These are phyloP conservation scores for Polysphondylium violaceum DNA, from an alignment of 78 protist genomes.

Conservation along the genomic window DNA sequence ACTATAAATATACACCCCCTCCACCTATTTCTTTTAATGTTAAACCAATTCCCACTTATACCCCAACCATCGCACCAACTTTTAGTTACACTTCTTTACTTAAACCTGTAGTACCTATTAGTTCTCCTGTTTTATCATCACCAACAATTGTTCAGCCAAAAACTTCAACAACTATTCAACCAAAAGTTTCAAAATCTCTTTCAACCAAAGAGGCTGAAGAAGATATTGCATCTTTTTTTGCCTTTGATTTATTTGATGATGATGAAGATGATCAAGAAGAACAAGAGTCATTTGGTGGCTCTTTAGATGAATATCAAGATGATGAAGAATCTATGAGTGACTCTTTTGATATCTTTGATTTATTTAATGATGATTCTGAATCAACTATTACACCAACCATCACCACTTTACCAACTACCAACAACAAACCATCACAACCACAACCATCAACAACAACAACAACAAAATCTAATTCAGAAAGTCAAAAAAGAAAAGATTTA, in stretches of 20 bases:
- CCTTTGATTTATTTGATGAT: too few relatives aligned
- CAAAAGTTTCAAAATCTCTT: too few relatives aligned
- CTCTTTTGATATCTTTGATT: neutral
- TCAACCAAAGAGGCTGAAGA: too few relatives aligned
- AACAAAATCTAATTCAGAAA: too few relatives aligned
- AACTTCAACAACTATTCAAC: neutral
- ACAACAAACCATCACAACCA: neutral
- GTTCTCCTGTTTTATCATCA: too few relatives aligned
- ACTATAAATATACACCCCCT: too few relatives aligned
- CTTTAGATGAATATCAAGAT: too few relatives aligned
- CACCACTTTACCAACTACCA: neutral
- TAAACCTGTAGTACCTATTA: too few relatives aligned
- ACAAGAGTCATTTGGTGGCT: too few relatives aligned
- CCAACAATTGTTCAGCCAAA: neutral
- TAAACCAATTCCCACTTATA: neutral
- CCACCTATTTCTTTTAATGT: too few relatives aligned
- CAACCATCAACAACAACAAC: neutral
- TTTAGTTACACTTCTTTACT: neutral
- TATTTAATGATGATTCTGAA: neutral
- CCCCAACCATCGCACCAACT: neutral
- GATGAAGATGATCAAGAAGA: neutral
- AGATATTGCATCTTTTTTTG: too few relatives aligned
- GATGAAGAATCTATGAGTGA: neutral
- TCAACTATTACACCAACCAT: neutral
- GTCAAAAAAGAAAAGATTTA: neutral